Evolutionary conservation across 352 stramenopile species (phyloP).

Genomic region (Phytopythium aichiense): DNA sequence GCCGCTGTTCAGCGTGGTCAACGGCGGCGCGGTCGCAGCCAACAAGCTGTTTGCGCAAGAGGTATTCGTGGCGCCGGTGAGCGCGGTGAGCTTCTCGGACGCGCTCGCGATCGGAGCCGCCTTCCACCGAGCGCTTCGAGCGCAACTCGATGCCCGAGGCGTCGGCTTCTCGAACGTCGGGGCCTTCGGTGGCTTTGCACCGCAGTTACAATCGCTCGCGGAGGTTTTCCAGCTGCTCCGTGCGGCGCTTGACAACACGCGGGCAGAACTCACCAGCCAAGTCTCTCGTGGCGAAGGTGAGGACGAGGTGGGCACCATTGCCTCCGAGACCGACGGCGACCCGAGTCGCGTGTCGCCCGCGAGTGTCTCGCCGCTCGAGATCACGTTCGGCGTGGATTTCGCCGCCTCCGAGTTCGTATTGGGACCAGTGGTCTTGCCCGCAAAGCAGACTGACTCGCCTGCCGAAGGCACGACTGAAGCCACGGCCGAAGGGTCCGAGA

Average conservation of each 20-base stretch:
- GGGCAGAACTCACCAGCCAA: conserved; percentile 12
- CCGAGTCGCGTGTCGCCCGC: conserved; percentile 16
- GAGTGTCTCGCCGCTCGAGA: conserved; percentile 33
- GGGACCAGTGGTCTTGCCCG: background rate
- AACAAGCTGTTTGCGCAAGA: conserved; percentile 73
- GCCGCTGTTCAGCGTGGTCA: conserved; percentile 70
- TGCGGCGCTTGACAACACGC: conserved; percentile 40
- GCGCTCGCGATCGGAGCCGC: conserved; percentile 53
- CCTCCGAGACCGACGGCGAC: background rate
- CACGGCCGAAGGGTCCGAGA: conserved; percentile 6
- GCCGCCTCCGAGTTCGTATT: conserved; percentile 48
- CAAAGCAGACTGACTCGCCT: background rate
- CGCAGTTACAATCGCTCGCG: conserved; percentile 49
- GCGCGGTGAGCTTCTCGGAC: conserved; percentile 52
- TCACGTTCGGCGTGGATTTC: conserved; percentile 66
- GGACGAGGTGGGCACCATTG: conserved; percentile 11
- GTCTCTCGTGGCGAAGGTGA: conserved; percentile 6
- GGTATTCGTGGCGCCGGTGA: conserved; percentile 48
- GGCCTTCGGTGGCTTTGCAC: conserved; percentile 53
- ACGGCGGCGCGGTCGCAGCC: conserved; percentile 53
- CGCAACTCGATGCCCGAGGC: conserved; percentile 45
- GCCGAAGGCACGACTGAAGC: background rate
- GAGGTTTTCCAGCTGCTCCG: conserved; percentile 62
- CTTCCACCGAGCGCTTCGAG: conserved; percentile 33
- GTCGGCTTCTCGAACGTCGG: conserved; percentile 59